Base-by-base conservation (phyloP, 441 rosid genomes). In the Aleurites moluccanus region DNA sequence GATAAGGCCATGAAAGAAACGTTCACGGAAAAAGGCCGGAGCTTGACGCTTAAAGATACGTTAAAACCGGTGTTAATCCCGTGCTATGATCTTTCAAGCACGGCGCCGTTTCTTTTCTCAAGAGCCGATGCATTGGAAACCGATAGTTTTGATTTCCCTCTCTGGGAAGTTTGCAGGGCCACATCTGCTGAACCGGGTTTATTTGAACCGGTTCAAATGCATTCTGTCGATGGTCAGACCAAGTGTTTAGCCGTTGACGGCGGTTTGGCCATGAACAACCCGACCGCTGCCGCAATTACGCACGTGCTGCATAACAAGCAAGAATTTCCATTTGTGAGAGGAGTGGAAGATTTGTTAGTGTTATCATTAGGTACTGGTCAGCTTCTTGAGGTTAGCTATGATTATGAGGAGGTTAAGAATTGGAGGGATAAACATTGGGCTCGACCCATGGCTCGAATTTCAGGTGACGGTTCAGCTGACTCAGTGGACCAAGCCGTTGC, bases 231-330 rank as follows among this genome's bases (percentile, higher is more conserved):
- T 42, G 90, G 92, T 40, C 88, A 74, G 77, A 92, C 94, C 50
- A 77, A 76, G 72, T 95, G 99, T 79, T 74, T 92, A 65, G 99
- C 98, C 10, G 88, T 95, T n/a, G 98, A 90, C 42, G 98, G 99
- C 20, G 96, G 95, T 0, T 73, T 93, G 49, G 92, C 92, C 2
- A 92, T 89, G 99, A 90, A 84, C 73, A 95, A 95, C 75, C 99
- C 98, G 14, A 78, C 99, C 2, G 89, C 96, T 2, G 99, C 99
- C 18, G 98, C 99, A 14, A 91, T 95, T 53, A 95, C 99, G 62
- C 99, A 95, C 85, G 99, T 95, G 77, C 77, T 95, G 66, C 99
- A 95, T 44, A 95, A 95, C 77, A 95, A 92, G 86, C 96, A 91
- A 76, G 99, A 95, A 84, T 95, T 95, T 38, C 99, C 98, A 16